Percentiles rank a stretch among this genome's conserved stretches.
Conservation (phyloP, 2,329 filamentous ascomycete species). For the Cytospora piceae region DNA sequence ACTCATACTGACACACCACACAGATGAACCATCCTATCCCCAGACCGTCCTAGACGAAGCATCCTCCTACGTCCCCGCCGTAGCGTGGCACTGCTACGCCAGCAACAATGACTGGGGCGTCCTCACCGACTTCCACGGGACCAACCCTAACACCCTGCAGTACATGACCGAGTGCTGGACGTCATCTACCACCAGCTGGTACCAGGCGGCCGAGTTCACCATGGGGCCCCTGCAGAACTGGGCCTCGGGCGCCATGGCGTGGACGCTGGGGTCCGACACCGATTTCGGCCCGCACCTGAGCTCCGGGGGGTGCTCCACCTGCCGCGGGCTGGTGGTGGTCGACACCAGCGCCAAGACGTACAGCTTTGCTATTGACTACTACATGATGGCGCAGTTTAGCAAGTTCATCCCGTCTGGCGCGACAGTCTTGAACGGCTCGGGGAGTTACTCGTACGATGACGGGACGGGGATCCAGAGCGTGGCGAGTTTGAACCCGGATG, state of each 20-base stretch:
- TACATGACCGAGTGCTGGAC: slow-evolving; percentile 56
- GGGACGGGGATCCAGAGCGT: slow-evolving; percentile 48
- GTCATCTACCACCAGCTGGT: slow-evolving; percentile 42
- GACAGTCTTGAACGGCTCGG: slow-evolving; percentile 46
- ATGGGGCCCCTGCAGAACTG: slow-evolving; percentile 55
- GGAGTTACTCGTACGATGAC: slow-evolving; percentile 48
- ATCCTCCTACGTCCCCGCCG: slow-evolving; percentile 38
- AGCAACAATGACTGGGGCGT: slow-evolving; percentile 42
- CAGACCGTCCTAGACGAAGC: slow-evolving; percentile 44
- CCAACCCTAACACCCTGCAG: slow-evolving; percentile 45
- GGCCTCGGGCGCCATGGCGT: slow-evolving; percentile 48
- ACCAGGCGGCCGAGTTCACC: slow-evolving; percentile 47
- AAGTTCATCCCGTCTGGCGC: slow-evolving; percentile 52
- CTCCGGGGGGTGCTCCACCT: slow-evolving; percentile 46
- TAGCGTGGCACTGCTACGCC: slow-evolving; percentile 50
- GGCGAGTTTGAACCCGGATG: slow-evolving; percentile 52
- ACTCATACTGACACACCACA: background rate
- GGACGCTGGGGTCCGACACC: slow-evolving; percentile 50
- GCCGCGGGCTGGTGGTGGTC: slow-evolving; percentile 59
- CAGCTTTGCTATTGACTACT: slow-evolving; percentile 53
- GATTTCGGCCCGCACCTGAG: slow-evolving; percentile 47
- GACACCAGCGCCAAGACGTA: slow-evolving; percentile 51
- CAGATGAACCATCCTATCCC: slow-evolving; percentile 42
- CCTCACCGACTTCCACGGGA: slow-evolving; percentile 45
- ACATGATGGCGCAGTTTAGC: slow-evolving; percentile 58